phyloP scores from a whole-genome alignment of 2,329 filamentous ascomycete species.

The Aspergillus hortae region DNA sequence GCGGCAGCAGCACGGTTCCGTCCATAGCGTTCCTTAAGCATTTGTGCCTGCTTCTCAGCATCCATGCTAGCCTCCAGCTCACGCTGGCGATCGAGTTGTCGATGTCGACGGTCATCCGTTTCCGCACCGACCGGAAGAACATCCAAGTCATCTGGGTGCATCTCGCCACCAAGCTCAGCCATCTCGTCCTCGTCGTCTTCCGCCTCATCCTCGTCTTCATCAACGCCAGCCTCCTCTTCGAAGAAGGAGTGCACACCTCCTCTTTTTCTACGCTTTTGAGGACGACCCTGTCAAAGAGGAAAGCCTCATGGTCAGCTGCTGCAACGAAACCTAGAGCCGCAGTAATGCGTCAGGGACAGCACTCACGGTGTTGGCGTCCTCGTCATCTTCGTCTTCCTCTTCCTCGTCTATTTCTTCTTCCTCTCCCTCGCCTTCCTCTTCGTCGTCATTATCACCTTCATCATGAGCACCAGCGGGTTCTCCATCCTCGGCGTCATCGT shows the following conservation, averaged over 20 bases:
- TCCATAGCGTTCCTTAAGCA: slow-evolving; percentile 83
- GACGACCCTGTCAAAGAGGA: slow-evolving; percentile 53
- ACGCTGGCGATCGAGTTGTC: slow-evolving; percentile 88
- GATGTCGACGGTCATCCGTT: slow-evolving; percentile 85
- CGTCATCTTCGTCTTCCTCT: slow-evolving; percentile 43
- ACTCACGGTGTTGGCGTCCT: slow-evolving; percentile 57
- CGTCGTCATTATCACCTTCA: slow-evolving; percentile 41
- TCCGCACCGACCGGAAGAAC: slow-evolving; percentile 70
- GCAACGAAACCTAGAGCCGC: neutral
- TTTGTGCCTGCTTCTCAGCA: slow-evolving; percentile 87
- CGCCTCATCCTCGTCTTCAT: slow-evolving; percentile 83
- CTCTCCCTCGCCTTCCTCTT: slow-evolving; percentile 51
- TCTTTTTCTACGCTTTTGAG: slow-evolving; percentile 73
- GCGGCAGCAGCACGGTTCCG: slow-evolving; percentile 64
- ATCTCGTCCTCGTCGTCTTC: slow-evolving; percentile 88
- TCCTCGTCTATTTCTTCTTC: slow-evolving; percentile 59
- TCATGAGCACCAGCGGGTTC: slow-evolving; percentile 30
- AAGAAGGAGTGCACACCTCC: slow-evolving; percentile 81
- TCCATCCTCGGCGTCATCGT: slow-evolving; percentile 41
- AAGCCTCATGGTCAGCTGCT: slow-evolving; percentile 11
- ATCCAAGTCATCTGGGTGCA: slow-evolving; percentile 83
- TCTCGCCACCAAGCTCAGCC: slow-evolving; percentile 81
- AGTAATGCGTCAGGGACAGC: slow-evolving; percentile 39
- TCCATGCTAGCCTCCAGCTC: slow-evolving; percentile 86
- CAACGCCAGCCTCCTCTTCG: slow-evolving; percentile 97